phyloP scores from a whole-genome alignment of 345 rosid genomes.

The Anastatica hierochuntica region DNA sequence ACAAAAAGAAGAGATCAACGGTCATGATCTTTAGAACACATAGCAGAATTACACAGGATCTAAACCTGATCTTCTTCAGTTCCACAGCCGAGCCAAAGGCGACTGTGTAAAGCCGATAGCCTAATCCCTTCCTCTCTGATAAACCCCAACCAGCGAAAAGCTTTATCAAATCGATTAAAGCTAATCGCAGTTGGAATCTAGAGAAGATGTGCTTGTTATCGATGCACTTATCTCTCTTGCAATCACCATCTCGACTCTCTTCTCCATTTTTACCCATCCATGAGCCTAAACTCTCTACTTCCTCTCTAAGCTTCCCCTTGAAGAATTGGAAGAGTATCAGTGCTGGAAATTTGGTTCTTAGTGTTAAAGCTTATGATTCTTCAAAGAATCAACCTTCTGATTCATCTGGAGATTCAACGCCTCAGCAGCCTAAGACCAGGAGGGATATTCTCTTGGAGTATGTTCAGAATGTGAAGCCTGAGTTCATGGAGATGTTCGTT shows the following conservation, averaged over 20 bases:
- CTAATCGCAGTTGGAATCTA: too few species aligned
- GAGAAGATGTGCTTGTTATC: constrained; percentile 57
- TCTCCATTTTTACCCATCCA: constrained; percentile 14
- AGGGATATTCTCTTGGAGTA: constrained; percentile 84
- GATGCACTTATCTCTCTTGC: constrained; percentile 29
- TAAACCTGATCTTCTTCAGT: too few species aligned
- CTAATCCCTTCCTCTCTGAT: too few species aligned
- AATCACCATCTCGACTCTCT: constrained; percentile 29
- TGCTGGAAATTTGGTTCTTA: constrained; percentile 24
- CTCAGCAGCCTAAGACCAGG: constrained; percentile 54
- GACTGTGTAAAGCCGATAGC: too few species aligned
- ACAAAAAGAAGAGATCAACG: too few species aligned
- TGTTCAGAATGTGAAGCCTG: constrained; percentile 91
- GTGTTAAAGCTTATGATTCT: constrained; percentile 49
- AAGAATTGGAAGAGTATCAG: not conserved
- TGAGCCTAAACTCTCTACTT: constrained; percentile 25
- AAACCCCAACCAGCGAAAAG: not conserved
- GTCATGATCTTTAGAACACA: too few species aligned
- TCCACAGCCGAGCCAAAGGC: too few species aligned
- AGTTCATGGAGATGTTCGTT: constrained; percentile 86
- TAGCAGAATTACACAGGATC: too few species aligned
- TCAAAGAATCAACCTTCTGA: too few species aligned
- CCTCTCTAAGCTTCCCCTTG: constrained; percentile 32
- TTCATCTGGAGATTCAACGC: constrained; percentile 51
- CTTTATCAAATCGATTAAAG: not conserved